phyloP scores from a whole-genome alignment of 805 yeast genomes.

The Groenewaldozyma tartarivorans region DNA sequence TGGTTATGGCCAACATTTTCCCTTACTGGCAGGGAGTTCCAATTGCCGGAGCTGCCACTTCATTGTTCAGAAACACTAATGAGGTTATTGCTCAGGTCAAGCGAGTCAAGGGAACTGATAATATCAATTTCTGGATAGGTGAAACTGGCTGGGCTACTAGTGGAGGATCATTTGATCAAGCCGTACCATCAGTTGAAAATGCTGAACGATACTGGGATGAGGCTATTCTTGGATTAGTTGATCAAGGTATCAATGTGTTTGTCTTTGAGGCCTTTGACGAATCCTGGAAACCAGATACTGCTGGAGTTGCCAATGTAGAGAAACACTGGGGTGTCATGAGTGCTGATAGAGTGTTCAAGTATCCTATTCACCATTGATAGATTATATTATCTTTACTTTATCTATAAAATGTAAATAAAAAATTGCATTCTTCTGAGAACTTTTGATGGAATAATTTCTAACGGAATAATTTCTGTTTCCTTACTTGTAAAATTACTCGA shows the following conservation, averaged over 20 bases:
- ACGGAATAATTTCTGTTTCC: no score
- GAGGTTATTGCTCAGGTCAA: constrained; percentile 90
- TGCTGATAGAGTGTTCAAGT: constrained; percentile 29
- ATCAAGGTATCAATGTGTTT: constrained; percentile 82
- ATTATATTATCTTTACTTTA: no score
- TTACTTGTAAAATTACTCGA: no score
- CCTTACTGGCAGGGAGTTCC: constrained; percentile 99
- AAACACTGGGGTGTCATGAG: constrained; percentile 88
- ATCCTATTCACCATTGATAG: constrained; percentile 2
- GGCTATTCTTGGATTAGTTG: constrained; percentile 83
- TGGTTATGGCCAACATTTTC: constrained; percentile 89
- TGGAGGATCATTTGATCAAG: constrained; percentile 60
- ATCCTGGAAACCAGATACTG: constrained; percentile 88
- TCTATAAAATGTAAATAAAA: no score
- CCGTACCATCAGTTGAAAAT: constrained; percentile 61
- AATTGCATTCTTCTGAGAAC: no score
- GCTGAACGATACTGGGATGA: constrained; percentile 80
- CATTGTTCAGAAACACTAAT: constrained; percentile 95
- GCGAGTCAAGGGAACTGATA: constrained; percentile 64
- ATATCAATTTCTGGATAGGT: constrained; percentile 70
- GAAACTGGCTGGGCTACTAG: constrained; percentile 96
- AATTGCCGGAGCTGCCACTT: constrained; percentile 70
- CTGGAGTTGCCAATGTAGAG: constrained; percentile 74
- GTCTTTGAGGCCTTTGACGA: constrained; percentile 95
- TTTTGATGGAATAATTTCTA: no score